Evolutionary conservation across 176 grass and related monocot species (phyloP), one percentile per base, ranked within the genome.

Genomic region (Phragmites australis): DNA sequence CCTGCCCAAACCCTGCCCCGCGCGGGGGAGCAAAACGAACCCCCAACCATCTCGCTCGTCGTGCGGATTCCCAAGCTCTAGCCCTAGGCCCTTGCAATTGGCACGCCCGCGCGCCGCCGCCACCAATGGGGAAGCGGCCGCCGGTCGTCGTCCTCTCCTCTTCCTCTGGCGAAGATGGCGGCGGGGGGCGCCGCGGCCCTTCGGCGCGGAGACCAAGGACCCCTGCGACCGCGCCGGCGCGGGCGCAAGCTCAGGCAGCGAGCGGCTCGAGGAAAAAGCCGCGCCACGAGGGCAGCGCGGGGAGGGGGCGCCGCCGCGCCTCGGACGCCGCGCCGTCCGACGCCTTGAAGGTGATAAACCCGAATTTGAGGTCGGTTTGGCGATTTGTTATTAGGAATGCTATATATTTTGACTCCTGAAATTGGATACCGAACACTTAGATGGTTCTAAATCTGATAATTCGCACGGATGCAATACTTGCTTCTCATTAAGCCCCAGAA

Each of bases 41-140:
- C 70, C 49, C 44, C 13, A 39, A 32, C 72, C 72, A 72, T 55
- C 27, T 29, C 63, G 65, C 62, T 34, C 30, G 47, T 22, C 62
- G 13, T 25, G 23, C 63, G 12, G 26, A 42, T 42, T 31, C 29
- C 54, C 62, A 8, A 32, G 8, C 45, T 22, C 27, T 43, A 83
- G 49, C 75, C 52, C 78, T 68, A 49, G 21, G 30, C 34, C 80
- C 45, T 21, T 26, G 42, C 1, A 22, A 78, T 47, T n/a, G 23
- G 32, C 40, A 27, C 64, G 3, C 16, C 23, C 39, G 17, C n/a
- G 6, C 19, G 55, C 82, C 27, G 64, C 71, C 29, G 46, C 46
- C 15, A 15, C 22, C 54, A 42, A 85, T 89, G 87, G 87, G 87
- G 71, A 89, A 89, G 77, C 82, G 82, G 40, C 70, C 71, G 40